Conservation (phyloP, 495 filamentous ascomycete species). For the Penicillium waksmanii region DNA sequence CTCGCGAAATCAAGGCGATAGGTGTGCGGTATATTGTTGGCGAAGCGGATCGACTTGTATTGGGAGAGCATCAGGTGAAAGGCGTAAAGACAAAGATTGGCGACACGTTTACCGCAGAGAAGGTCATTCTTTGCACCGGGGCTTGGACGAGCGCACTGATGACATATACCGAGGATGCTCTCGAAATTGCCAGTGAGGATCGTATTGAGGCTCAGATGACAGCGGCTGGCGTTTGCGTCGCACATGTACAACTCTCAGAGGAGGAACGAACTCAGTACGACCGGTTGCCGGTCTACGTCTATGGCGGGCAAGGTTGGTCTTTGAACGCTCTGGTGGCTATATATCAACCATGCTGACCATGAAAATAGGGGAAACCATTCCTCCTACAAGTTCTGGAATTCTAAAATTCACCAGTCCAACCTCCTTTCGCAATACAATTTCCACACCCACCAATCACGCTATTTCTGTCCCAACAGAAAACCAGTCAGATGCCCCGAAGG, state of each 20-base stretch:
- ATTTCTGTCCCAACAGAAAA: slow-evolving; percentile 9
- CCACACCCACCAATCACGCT: slow-evolving; percentile 1
- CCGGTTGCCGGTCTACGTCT: slow-evolving; percentile 43
- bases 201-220: slow-evolving; percentile 41
- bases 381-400: slow-evolving; percentile 5
- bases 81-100: slow-evolving; percentile 39
- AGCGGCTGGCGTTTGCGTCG: slow-evolving; percentile 43
- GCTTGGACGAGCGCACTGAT: slow-evolving; percentile 54
- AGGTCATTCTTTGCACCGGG: slow-evolving; percentile 58
- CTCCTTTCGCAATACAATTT: slow-evolving; percentile 17
- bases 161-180: slow-evolving; percentile 34
- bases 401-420: slow-evolving; percentile 17
- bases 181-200: slow-evolving; percentile 27
- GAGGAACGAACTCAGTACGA: slow-evolving; percentile 32
- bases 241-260: slow-evolving; percentile 38
- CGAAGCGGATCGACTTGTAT: slow-evolving; percentile 32
- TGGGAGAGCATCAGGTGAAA: slow-evolving; percentile 18
- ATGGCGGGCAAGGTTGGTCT: slow-evolving; percentile 35
- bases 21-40: slow-evolving; percentile 40
- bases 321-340: slow-evolving; percentile 20
- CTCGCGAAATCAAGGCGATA: slow-evolving; percentile 28
- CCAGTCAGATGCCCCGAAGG: slow-evolving; percentile 7
- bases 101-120: slow-evolving; percentile 38
- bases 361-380: slow-evolving; percentile 11
- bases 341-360: slow-evolving; percentile 25